Evolutionary conservation across 1,139 yeast species (phyloP).

Genomic region (Suhomyces kunorum): DNA sequence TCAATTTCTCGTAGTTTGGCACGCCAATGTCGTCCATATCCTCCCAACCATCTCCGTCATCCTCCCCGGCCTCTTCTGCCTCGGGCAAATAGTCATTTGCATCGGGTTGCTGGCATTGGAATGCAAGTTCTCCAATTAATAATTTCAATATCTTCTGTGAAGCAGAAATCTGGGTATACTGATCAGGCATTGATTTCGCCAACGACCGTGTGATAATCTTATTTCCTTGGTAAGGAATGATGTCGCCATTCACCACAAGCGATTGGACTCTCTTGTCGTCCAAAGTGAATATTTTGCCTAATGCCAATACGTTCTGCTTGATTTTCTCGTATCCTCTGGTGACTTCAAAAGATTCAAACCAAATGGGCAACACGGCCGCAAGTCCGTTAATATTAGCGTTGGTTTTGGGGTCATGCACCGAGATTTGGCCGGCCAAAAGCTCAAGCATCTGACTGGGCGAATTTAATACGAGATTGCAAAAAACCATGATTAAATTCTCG

Average conservation of each 20-base stretch:
- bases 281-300: conserved; percentile 62
- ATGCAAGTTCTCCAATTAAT: conserved; percentile 65
- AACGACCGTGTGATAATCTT: conserved; percentile 81
- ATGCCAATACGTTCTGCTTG: conserved; percentile 67
- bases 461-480: conserved; percentile 66
- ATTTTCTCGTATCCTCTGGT: conserved; percentile 79
- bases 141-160: conserved; percentile 72
- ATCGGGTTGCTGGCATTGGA: conserved; percentile 54
- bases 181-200: conserved; percentile 67
- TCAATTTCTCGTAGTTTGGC: conserved; percentile 58
- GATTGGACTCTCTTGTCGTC: conserved; percentile 54
- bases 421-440: conserved; percentile 50
- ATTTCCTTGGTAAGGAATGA: conserved; percentile 61
- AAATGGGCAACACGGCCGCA: conserved; percentile 58
- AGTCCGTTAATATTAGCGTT: conserved; percentile 38
- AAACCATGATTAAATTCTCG: conserved; percentile 74
- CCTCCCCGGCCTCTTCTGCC: conserved; percentile 40
- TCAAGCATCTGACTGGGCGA: conserved; percentile 64
- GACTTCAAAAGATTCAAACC: conserved; percentile 82
- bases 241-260: conserved; percentile 74
- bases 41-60: conserved; percentile 71
- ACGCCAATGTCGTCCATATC: conserved; percentile 70
- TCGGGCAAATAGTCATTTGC: conserved; percentile 39
- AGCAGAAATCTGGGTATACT: conserved; percentile 66
- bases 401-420: conserved; percentile 29